phyloP scores from a whole-genome alignment of 352 stramenopile species.

The Phytophthora melonis region DNA sequence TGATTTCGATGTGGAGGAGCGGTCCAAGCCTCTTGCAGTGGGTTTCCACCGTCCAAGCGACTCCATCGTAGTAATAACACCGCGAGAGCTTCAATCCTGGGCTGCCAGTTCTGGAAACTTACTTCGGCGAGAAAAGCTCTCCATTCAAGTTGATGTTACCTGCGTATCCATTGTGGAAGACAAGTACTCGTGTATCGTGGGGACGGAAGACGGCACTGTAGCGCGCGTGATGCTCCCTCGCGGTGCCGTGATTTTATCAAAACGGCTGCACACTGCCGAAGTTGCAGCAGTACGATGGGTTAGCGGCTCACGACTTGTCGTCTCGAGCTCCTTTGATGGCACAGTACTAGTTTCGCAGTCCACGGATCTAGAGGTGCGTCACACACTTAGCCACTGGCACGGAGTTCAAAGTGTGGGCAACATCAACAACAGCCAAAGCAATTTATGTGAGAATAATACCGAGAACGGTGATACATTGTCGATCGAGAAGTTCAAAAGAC shows the following conservation, averaged over 20 bases:
- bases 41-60: conserved; percentile 37
- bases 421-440: not conserved
- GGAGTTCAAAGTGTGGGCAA: conserved; percentile 35
- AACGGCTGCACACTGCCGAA: conserved; percentile 34
- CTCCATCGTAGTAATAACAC: conserved; percentile 47
- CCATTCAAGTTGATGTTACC: conserved; percentile 40
- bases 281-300: conserved; percentile 39
- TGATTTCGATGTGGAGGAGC: conserved; percentile 32
- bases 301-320: conserved; percentile 20
- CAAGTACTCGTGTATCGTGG: conserved; percentile 55
- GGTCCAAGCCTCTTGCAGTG: conserved; percentile 45
- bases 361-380: conserved; percentile 44
- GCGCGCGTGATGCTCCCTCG: conserved; percentile 51
- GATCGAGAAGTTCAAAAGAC: not conserved
- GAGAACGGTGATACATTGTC: not conserved
- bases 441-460: not conserved
- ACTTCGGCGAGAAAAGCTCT: conserved; percentile 26
- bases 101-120: conserved; percentile 32
- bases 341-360: conserved; percentile 45
- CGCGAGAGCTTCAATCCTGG: conserved; percentile 43
- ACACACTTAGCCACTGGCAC: conserved; percentile 57
- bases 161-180: conserved; percentile 47
- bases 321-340: conserved; percentile 43
- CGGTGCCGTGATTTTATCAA: conserved; percentile 39
- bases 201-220: conserved; percentile 47